These are phyloP conservation scores for Colletotrichum spaethianum DNA, from an alignment of 2,329 filamentous ascomycete genomes.

Conservation along the genomic window DNA sequence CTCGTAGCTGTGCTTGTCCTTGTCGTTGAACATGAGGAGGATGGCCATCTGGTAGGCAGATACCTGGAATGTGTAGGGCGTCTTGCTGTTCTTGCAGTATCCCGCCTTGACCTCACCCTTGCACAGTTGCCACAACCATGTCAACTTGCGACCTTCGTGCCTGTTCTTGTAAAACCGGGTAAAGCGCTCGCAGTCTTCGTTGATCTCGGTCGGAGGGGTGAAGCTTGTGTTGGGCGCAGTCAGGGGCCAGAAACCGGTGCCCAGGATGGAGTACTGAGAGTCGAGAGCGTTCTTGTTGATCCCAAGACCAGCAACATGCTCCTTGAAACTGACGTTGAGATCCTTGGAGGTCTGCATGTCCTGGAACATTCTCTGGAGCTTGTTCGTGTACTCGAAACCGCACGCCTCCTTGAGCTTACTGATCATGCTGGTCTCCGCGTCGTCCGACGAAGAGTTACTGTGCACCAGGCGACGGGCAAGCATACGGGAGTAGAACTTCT, in stretches of 20 bases:
- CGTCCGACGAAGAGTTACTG: slow-evolving; percentile 94
- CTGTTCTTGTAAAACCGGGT: slow-evolving; percentile 94
- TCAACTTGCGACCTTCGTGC: slow-evolving; percentile 95
- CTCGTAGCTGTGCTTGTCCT: slow-evolving; percentile 86
- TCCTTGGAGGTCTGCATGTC: slow-evolving; percentile 99
- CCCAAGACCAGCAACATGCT: slow-evolving; percentile 76
- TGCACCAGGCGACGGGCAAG: slow-evolving; percentile 94
- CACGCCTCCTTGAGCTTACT: slow-evolving; percentile 98
- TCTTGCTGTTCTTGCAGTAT: slow-evolving; percentile 90
- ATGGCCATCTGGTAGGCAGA: slow-evolving; percentile 99
- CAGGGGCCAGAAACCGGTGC: slow-evolving; percentile 97
- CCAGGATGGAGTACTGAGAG: slow-evolving; percentile 91
- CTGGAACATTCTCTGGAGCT: slow-evolving; percentile 99
- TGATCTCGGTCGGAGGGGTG: slow-evolving; percentile 86
- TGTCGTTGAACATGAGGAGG: slow-evolving; percentile 93
- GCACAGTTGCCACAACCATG: slow-evolving; percentile 98
- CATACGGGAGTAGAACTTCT: slow-evolving; percentile 99
- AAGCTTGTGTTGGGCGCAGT: slow-evolving; percentile 90
- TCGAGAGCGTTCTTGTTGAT: slow-evolving; percentile 82
- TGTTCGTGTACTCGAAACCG: slow-evolving; percentile 99
- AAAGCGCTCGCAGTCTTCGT: slow-evolving; percentile 91
- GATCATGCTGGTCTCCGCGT: slow-evolving; percentile 99
- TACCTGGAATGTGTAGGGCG: slow-evolving; percentile 96
- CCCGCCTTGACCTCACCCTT: slow-evolving; percentile 97
- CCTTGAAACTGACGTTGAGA: slow-evolving; percentile 90